Base-by-base conservation (phyloP, 2,329 filamentous ascomycete genomes). In the Tolypocladium album region DNA sequence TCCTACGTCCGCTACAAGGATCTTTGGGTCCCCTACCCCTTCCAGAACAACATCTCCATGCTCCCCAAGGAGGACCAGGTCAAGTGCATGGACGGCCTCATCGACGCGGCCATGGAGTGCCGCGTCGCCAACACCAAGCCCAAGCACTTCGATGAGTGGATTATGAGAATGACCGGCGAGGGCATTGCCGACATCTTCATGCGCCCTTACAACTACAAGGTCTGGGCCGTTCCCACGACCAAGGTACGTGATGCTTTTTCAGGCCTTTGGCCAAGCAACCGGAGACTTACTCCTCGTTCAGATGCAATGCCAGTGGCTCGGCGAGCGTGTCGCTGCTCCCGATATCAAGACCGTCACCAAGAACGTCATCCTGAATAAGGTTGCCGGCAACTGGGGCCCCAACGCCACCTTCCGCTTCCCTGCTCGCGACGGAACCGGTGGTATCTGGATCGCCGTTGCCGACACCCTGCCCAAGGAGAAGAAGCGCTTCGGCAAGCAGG, bases 21-120 rank as follows among this genome's bases (percentile, higher is more conserved):
- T 67, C 83, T 91, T 72, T 99, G 94, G 94, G 94, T 99, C 61
- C 93, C 94, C 59, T 99, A 99, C 79, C 94, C 94, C 65, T 97
- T 99, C 88, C 94, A 99, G 82, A 99, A 97, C 86, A 99, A 99
- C 83, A 93, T 99, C 74, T 96, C 94, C 70, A 93, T 97, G 87
- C 80, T 99, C 72, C 89, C 91, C 75, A 96, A 97, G 82, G 91
- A 97, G 67, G 94, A 99, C 71, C 92, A 99, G 80, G 92, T 97
- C 66, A 88, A 84, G 72, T 95, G 90, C 76, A 88, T 99, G 70
- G 91, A 97, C 67, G 93, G 93, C 65, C 86, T 99, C 81, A 97
- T 99, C 67, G 93, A 99, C 75, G 90, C 94, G 64, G 89, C 94
- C 61, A 76, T 97, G 66, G 91, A 93, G 78, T 85, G 85, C 71